Base-by-base conservation (phyloP, 192 early-diverging fungal genomes). In the Kickxella alabastrina region DNA sequence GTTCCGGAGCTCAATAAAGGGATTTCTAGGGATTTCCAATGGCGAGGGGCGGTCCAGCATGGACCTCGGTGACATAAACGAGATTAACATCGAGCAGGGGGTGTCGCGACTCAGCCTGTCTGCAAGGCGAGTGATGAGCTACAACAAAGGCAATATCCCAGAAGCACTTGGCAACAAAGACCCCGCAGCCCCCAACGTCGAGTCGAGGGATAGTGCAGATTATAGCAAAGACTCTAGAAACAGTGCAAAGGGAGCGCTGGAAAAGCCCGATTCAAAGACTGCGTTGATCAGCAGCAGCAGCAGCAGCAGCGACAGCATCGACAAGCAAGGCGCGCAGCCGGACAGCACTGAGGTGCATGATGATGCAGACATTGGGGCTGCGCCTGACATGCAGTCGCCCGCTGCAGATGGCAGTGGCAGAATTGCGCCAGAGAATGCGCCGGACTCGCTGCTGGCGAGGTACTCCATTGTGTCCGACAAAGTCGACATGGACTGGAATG, bases 1-100 rank as follows among this genome's bases (percentile, higher is more conserved):
- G 43, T 52, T 70, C 4, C 62, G 61, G 39, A 53, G 50, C 24
- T 69, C 74, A 47, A 53, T 75, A 23, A 63, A 64, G 40, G 72
- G 65, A 10, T 43, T 75, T 31, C 51, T 75, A 41, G 57, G 72
- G 13, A 55, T 68, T 32, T 52, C 60, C 28, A 22, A 8, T 5
- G 54, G 53, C 44, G 28, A 53, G 10, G 61, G 45, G 39, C 60
- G 72, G 2, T 49, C 65, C 45, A 75, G 72, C 54, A 54, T 68
- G 22, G 72, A 75, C 49, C 54, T 68, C 8, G 72, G 72, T 43
- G 65, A 66, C 36, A 53, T 58, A 12, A 26, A 43, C 12, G 54
- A 57, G 36, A 25, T 43, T 21, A 10, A 50, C 4, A 50, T 54
- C 14, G 63, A 66, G 34, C 46, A 39, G 19, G 38, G 43, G 34